phyloP scores from a whole-genome alignment of 495 filamentous ascomycete genomes.

The Halenospora varia region DNA sequence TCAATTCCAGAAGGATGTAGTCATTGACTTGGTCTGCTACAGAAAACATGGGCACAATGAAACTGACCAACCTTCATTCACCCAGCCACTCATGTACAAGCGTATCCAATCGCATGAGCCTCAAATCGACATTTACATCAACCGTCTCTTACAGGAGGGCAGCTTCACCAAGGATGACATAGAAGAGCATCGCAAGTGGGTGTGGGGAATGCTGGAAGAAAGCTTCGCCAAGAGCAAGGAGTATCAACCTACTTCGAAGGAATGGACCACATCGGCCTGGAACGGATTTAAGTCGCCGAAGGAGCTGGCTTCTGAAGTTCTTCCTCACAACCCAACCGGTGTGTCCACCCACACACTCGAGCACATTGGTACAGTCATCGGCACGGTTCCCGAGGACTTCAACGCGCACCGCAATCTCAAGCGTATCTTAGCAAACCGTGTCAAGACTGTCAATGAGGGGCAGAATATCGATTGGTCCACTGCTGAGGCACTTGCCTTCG shows the following conservation, averaged over 20 bases:
- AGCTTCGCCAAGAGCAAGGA: constrained; percentile 96
- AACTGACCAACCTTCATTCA: constrained; percentile 98
- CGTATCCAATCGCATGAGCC: constrained; percentile 76
- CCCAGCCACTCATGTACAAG: constrained; percentile 99
- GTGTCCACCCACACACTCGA: constrained; percentile 65
- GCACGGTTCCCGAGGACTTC: constrained; percentile 77
- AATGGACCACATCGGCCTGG: constrained; percentile 98
- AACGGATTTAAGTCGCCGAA: constrained; percentile 99
- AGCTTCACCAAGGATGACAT: constrained; percentile 97
- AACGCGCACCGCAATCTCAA: constrained; percentile 89
- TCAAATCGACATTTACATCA: constrained; percentile 82
- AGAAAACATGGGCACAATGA: constrained; percentile 99
- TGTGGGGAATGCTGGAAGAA: constrained; percentile 97
- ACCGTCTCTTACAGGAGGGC: constrained; percentile 82
- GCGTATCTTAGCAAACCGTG: constrained; percentile 86
- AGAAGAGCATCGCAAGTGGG: constrained; percentile 99
- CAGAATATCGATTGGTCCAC: constrained; percentile 97
- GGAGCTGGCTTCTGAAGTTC: constrained; percentile 89
- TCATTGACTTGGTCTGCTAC: constrained; percentile 98
- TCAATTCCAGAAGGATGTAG: constrained; percentile 94
- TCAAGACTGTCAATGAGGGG: constrained; percentile 90
- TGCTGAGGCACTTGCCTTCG: constrained; percentile 94
- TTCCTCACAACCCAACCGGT: constrained; percentile 87
- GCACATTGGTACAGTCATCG: constrained; percentile 75
- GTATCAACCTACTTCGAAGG: constrained; percentile 92